A percentile compares a stretch with the other conserved stretches of the same genome.
Conservation (phyloP, 805 yeast genomes). For the Trichomonascus vanleenenianus region DNA sequence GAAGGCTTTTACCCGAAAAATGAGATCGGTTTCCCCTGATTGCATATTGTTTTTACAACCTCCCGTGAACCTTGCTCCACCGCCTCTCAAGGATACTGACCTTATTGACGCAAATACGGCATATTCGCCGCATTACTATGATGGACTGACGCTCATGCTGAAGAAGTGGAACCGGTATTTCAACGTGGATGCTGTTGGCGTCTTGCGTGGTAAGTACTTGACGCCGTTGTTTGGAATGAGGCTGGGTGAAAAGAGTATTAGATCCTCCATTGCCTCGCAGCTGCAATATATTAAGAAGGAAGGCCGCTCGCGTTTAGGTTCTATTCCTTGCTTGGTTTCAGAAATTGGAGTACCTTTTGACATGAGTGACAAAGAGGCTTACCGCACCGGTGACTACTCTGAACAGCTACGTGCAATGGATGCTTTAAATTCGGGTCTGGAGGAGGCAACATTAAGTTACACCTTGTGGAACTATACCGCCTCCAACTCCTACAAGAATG, state of each 20-base stretch:
- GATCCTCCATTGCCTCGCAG: constrained; percentile 64
- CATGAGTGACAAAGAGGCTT: constrained; percentile 75
- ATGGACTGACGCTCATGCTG: constrained; percentile 85
- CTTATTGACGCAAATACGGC: constrained; percentile 57
- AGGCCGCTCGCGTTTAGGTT: constrained; percentile 50
- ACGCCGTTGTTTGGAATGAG: constrained; percentile 62
- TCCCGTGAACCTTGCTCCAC: constrained; percentile 75
- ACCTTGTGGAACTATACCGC: constrained; percentile 81
- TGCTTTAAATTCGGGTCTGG: constrained; percentile 69
- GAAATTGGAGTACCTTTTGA: constrained; percentile 96
- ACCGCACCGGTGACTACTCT: constrained; percentile 48
- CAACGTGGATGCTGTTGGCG: constrained; percentile 83
- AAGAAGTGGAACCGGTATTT: constrained; percentile 74
- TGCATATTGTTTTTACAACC: constrained; percentile 65
- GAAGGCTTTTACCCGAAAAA: constrained; percentile 36
- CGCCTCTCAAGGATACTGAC: constrained; percentile 44
- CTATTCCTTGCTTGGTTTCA: constrained; percentile 66
- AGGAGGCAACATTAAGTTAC: constrained; percentile 59
- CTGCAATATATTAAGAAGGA: constrained; percentile 57
- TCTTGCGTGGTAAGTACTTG: constrained; percentile 63
- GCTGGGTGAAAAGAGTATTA: constrained; percentile 66
- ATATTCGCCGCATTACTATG: constrained; percentile 82
- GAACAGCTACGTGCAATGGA: constrained; percentile 76
- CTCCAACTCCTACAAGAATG: constrained; percentile 67
- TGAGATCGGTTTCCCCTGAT: constrained; percentile 39